Conservation (phyloP, 768 basidiomycete species). For the Neoboletus magnificus region DNA sequence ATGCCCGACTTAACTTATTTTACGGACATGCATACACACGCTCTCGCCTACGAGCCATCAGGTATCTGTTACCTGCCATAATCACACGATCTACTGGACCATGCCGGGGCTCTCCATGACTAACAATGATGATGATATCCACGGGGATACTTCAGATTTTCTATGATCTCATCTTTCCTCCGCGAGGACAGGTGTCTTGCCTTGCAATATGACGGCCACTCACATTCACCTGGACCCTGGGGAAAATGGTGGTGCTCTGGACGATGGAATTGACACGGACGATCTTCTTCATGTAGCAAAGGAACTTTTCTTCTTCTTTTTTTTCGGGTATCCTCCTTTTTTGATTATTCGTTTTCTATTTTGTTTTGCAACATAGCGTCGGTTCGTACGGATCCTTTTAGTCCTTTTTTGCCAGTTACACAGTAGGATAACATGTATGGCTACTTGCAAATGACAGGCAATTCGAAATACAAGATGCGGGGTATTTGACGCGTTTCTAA, state of each 20-base stretch:
- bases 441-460: slow-evolving; percentile 4
- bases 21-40: slow-evolving; percentile 20
- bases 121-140: slow-evolving; percentile 25
- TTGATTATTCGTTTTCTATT: slow-evolving; percentile 34
- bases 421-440: slow-evolving; percentile 5
- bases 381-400: slow-evolving; percentile 22
- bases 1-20: slow-evolving; percentile 27
- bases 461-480: slow-evolving; percentile 1
- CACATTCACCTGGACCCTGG: slow-evolving; percentile 1
- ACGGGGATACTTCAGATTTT: slow-evolving; percentile 18
- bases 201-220: slow-evolving; percentile 3
- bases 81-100: slow-evolving; percentile 24
- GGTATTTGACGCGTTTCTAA: not conserved
- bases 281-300: slow-evolving; percentile 24
- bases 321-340: not conserved
- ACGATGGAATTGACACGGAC: slow-evolving; percentile 30
- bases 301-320: slow-evolving; percentile 9
- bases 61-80: slow-evolving; percentile 25
- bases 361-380: slow-evolving; percentile 24
- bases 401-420: slow-evolving; percentile 15
- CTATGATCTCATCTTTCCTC: slow-evolving; percentile 20
- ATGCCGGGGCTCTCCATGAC: slow-evolving; percentile 21
- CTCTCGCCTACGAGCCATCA: slow-evolving; percentile 15
- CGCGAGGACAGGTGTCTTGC: slow-evolving; percentile 8
- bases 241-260: slow-evolving; percentile 5